These are phyloP conservation scores for Helenozyma baotianmanensis DNA, from an alignment of 805 yeast genomes.

Conservation along the genomic window DNA sequence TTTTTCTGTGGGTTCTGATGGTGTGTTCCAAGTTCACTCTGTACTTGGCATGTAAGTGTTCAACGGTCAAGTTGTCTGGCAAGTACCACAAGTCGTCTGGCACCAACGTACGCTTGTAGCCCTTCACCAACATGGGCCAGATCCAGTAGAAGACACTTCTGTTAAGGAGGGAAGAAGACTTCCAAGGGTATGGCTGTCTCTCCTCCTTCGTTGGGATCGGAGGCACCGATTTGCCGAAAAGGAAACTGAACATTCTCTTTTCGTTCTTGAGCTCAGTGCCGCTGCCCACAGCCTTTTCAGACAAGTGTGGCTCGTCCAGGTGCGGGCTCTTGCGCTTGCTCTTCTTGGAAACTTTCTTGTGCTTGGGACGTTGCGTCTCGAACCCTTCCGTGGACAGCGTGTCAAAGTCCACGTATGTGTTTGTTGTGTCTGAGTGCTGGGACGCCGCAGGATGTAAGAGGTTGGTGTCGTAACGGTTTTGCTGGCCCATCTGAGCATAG, in stretches of 20 bases:
- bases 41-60: conserved; percentile 29
- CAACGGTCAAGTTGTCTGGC: conserved; percentile 33
- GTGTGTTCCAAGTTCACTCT: conserved; percentile 20
- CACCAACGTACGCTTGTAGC: conserved; percentile 35
- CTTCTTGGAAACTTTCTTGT: conserved; percentile 1
- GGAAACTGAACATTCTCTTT: conserved; percentile 46
- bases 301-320: neutral
- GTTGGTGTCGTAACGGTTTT: conserved; percentile 3
- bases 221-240: conserved; percentile 47
- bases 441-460: conserved; percentile 7
- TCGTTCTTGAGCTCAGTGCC: conserved; percentile 37
- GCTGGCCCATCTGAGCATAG: conserved; percentile 2
- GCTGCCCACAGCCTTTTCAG: conserved; percentile 2
- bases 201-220: conserved; percentile 50
- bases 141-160: conserved; percentile 39
- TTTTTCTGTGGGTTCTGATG: conserved; percentile 16
- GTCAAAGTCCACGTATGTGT: conserved; percentile 14
- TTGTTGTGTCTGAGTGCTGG: conserved; percentile 11
- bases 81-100: conserved; percentile 36
- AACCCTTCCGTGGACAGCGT: conserved; percentile 5
- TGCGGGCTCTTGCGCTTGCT: conserved; percentile 1
- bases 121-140: conserved; percentile 35
- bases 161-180: conserved; percentile 23
- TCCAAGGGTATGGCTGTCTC: conserved; percentile 47
- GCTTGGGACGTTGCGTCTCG: too few species aligned